Conservation (phyloP, 2,329 filamentous ascomycete genomes). For the Trichoderma hamatum region DNA sequence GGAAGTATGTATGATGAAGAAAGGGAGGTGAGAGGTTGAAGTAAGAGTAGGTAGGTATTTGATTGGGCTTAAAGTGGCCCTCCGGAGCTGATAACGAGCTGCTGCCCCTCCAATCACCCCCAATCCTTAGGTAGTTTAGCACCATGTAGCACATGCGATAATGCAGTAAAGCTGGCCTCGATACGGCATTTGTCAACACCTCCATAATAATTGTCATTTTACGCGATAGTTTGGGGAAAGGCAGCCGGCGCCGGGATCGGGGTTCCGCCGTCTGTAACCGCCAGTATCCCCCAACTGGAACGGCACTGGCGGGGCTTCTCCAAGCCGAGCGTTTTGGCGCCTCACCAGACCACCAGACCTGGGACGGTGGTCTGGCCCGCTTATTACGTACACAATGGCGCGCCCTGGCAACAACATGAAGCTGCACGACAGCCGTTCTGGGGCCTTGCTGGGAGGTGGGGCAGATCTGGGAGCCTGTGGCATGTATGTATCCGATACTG, state of each 20-base stretch:
- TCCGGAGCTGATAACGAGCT: slow-evolving; percentile 14
- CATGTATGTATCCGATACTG: not conserved
- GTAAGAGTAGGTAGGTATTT: not conserved
- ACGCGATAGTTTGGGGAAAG: slow-evolving; percentile 10
- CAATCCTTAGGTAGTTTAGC: not conserved
- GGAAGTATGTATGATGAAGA: not conserved
- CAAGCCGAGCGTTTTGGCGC: not conserved
- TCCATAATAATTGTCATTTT: slow-evolving; percentile 15
- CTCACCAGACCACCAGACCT: not conserved
- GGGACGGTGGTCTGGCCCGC: not conserved
- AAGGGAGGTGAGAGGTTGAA: slow-evolving; percentile 12
- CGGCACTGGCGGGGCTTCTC: slow-evolving; percentile 17
- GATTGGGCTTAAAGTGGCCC: not conserved
- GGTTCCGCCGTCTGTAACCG: slow-evolving; percentile 28
- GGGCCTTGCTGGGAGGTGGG: not conserved
- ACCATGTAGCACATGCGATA: not conserved
- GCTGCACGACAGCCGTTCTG: not conserved
- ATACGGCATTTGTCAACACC: slow-evolving; percentile 21
- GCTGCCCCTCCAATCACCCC: slow-evolving; percentile 1
- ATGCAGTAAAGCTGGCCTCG: slow-evolving; percentile 4
- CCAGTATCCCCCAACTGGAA: slow-evolving; percentile 7
- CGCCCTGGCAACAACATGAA: slow-evolving; percentile 16
- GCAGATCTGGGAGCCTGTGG: not conserved
- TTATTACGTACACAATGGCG: slow-evolving; percentile 16
- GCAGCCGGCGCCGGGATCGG: slow-evolving; percentile 27